Percentiles rank a stretch among this genome's conserved stretches.
Evolutionary conservation across 139 green algal species (phyloP).

Genomic region (Ettlia oleoabundans): DNA sequence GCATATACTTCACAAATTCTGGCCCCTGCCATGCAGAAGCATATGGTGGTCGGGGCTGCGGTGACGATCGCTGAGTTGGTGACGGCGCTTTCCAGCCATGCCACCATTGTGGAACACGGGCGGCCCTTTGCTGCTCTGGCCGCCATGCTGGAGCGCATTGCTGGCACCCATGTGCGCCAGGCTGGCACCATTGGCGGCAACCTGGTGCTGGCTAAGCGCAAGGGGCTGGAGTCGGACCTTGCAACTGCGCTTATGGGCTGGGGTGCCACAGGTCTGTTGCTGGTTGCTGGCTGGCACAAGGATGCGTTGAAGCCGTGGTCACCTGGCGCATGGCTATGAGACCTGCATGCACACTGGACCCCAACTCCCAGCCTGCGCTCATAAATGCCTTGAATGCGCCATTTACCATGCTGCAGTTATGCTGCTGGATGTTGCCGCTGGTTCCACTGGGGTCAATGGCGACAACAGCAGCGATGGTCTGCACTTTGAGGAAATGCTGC

Average conservation of each 20-base stretch:
- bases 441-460: background rate
- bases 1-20: too few species aligned
- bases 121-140: slow-evolving; percentile 28
- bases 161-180: slow-evolving; percentile 70
- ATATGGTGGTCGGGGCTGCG: slow-evolving; percentile 42
- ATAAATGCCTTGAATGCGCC: too few species aligned
- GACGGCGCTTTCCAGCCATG: background rate
- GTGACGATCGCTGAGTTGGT: slow-evolving; percentile 51
- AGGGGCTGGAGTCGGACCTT: slow-evolving; percentile 63
- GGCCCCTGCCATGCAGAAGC: background rate
- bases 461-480: background rate
- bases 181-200: slow-evolving; percentile 76
- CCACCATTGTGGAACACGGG: background rate
- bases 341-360: background rate
- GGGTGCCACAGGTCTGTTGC: slow-evolving; percentile 38
- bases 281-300: background rate
- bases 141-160: slow-evolving; percentile 57
- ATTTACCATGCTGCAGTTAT: background rate
- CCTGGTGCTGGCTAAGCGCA: slow-evolving; percentile 51
- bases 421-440: background rate
- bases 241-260: slow-evolving; percentile 59
- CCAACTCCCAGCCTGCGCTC: too few species aligned
- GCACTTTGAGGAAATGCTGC: background rate
- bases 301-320: background rate
- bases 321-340: background rate